Evolutionary conservation across 352 stramenopile species (phyloP).

Genomic region (Pythium insidiosum): DNA sequence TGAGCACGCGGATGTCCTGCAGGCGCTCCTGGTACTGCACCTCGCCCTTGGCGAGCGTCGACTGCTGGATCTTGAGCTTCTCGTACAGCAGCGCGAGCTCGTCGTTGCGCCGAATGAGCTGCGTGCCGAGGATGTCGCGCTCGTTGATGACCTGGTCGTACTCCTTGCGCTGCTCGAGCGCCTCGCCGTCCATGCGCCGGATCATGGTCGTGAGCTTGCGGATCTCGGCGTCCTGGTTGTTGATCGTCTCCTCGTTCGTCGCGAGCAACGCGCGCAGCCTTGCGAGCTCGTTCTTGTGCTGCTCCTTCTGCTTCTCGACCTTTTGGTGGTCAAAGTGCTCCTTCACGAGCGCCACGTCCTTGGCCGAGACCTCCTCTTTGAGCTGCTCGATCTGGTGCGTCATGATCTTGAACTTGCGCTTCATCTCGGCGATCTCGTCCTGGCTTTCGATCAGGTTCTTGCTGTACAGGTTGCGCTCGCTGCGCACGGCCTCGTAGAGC

Average conservation of each 20-base stretch:
- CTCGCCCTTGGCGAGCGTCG: constrained; percentile 89
- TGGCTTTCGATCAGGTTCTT: constrained; percentile 96
- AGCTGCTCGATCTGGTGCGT: constrained; percentile 95
- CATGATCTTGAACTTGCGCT: constrained; percentile 97
- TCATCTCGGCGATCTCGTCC: constrained; percentile 95
- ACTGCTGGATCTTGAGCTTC: constrained; percentile 97
- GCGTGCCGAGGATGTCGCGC: constrained; percentile 94
- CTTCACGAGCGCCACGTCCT: constrained; percentile 94
- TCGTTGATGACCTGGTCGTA: constrained; percentile 96
- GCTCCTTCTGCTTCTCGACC: constrained; percentile 92
- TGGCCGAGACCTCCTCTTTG: constrained; percentile 93
- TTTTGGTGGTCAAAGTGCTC: constrained; percentile 95
- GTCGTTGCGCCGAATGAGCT: constrained; percentile 95
- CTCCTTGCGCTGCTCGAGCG: constrained; percentile 91
- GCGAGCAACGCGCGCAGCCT: constrained; percentile 81
- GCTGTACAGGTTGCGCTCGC: constrained; percentile 92
- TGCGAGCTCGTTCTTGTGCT: constrained; percentile 91
- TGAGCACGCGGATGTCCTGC: constrained; percentile 92
- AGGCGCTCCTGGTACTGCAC: constrained; percentile 90
- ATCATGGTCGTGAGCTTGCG: constrained; percentile 90
- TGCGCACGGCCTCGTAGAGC: constrained; percentile 92
- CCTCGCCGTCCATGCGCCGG: constrained; percentile 91
- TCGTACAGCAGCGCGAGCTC: constrained; percentile 96
- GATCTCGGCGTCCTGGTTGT: constrained; percentile 94
- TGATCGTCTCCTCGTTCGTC: constrained; percentile 89